Percentiles rank a stretch among this genome's conserved stretches.
phyloP scores from a whole-genome alignment of 331 rosid genomes.

The Cydonia oblonga region DNA sequence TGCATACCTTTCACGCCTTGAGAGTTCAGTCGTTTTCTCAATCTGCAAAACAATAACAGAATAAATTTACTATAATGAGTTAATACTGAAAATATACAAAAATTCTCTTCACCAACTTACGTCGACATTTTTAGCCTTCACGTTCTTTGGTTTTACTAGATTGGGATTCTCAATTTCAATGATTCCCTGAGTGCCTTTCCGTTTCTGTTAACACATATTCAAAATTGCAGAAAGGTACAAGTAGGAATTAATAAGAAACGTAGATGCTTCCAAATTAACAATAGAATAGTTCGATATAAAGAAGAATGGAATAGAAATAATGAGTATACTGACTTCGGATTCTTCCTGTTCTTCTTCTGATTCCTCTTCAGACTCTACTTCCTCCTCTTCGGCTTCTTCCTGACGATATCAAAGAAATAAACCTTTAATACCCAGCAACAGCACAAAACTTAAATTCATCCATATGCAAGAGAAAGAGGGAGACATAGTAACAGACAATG shows the following conservation, averaged over 20 bases:
- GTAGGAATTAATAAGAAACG: not conserved
- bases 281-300: not conserved
- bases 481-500: not conserved
- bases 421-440: too few species aligned
- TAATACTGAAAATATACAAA: not conserved
- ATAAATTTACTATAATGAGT: not conserved
- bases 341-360: constrained; percentile 29
- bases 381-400: constrained; percentile 36
- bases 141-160: constrained; percentile 33
- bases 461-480: not conserved
- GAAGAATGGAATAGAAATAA: not conserved
- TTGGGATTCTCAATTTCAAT: constrained; percentile 58
- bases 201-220: constrained; percentile 23
- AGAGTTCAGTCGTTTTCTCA: constrained; percentile 43
- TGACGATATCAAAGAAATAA: not conserved
- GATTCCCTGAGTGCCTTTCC: constrained; percentile 47
- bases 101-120: constrained; percentile 18
- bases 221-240: not conserved
- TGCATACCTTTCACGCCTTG: constrained; percentile 59
- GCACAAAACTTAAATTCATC: not conserved
- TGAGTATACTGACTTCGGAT: constrained; percentile 26
- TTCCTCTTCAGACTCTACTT: constrained; percentile 34
- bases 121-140: constrained; percentile 43
- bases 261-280: not conserved
- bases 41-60: constrained; percentile 16